Evolutionary conservation across 1,284 basidiomycete species (phyloP), one percentile per base, ranked within the genome.

Genomic region (Psilocybe mexicana): DNA sequence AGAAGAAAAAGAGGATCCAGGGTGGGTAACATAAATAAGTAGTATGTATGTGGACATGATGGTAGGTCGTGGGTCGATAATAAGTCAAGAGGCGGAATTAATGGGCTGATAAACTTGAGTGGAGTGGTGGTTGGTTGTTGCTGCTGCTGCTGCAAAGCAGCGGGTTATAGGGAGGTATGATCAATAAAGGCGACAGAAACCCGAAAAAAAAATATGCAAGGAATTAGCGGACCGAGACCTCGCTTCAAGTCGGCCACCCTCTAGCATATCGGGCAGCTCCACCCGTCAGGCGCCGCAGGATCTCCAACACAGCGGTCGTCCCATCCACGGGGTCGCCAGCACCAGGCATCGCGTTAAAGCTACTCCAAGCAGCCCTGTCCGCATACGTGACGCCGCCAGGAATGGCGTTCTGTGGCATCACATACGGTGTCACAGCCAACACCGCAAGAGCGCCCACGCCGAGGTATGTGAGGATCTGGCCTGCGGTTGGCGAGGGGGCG

Each of bases 301-400:
- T 76, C 59, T 76, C 79, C 85, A 85, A 88, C 40, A 88, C 75
- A 7, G 78, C 78, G 25, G 77, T 74, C 2, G 82, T 80, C 8
- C 67, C 69, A 58, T 68, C 70, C 3, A 66, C 63, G 24, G 60
- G 43, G 26, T 61, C 89, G 0, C 87, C 87, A 1, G 78, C 77
- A 6, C 79, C 82, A 56, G 83, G 82, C 72, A 92, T 80, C 7
- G 80, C 75, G 66, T 92, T 92, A 74, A 90, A 91, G 68, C 84
- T 85, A 54, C 78, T 78, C 90, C 90, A 92, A 26, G 87, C 87
- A 7, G 81, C 79, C n/a, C 90, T 84, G 66, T 92, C 90, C 65
- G 89, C 87, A 62, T 85, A 85, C 12, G 85, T 87, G 43, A 86
- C 78, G 0, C 83, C 84, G n/a, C 88, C 88, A 0, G 86, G 86